phyloP scores from a whole-genome alignment of 805 yeast genomes.

The Sugiyamaella floridensis region DNA sequence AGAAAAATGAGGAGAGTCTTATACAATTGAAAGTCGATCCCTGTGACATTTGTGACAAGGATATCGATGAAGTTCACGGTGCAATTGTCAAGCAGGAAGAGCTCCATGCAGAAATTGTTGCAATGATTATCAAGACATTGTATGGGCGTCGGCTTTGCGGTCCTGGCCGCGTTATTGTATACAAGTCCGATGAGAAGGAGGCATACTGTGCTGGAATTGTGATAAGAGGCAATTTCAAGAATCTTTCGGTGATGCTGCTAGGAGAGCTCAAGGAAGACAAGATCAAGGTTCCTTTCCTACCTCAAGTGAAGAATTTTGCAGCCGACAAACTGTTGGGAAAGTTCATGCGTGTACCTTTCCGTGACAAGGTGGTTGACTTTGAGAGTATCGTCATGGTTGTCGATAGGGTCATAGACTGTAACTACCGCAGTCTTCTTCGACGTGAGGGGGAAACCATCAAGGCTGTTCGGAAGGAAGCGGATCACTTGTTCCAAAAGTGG shows the following conservation, averaged over 20 bases:
- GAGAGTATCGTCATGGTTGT: slow-evolving; percentile 1
- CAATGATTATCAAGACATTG: slow-evolving; percentile 42
- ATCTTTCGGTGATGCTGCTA: not conserved
- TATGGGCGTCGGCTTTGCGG: slow-evolving; percentile 42
- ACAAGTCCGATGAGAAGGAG: slow-evolving; percentile 10
- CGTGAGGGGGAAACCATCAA: not conserved
- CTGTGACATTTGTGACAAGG: slow-evolving; percentile 35
- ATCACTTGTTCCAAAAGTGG: slow-evolving; percentile 1
- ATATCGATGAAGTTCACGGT: slow-evolving; percentile 41
- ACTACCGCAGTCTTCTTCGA: not conserved
- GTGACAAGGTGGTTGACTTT: not conserved
- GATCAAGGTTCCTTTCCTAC: not conserved
- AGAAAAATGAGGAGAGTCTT: slow-evolving; percentile 45
- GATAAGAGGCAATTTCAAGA: not conserved
- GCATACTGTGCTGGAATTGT: not conserved
- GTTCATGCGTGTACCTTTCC: not conserved
- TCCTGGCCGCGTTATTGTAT: slow-evolving; percentile 54
- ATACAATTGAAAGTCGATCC: slow-evolving; percentile 30
- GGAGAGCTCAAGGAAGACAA: not conserved
- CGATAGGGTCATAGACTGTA: not conserved
- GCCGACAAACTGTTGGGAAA: not conserved
- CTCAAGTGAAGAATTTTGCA: not conserved
- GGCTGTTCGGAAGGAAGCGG: not conserved
- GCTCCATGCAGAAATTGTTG: slow-evolving; percentile 40
- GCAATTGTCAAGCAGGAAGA: slow-evolving; percentile 42